Evolutionary conservation across 192 early-diverging fungal species (phyloP).

Genomic region (Allomyces macrogynus): DNA sequence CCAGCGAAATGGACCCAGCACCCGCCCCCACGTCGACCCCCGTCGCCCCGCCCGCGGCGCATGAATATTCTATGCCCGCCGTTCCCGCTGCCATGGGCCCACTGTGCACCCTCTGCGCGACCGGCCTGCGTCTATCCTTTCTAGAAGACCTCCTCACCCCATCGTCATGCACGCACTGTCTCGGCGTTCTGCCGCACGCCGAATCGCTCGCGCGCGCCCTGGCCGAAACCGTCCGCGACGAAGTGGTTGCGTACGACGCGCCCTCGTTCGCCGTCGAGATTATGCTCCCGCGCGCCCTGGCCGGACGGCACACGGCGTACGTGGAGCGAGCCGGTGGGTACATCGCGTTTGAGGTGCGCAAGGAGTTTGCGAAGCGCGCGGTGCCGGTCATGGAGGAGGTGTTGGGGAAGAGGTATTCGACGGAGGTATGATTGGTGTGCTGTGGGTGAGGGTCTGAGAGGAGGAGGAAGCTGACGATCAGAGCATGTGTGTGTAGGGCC

Average conservation of each 20-base stretch:
- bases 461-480: too few species aligned
- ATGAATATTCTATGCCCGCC: too few species aligned
- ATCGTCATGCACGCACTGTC: not conserved
- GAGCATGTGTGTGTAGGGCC: too few species aligned
- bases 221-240: not conserved
- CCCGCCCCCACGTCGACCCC: too few species aligned
- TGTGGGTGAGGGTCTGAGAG: not conserved
- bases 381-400: not conserved
- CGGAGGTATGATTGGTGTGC: not conserved
- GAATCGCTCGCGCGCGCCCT: not conserved
- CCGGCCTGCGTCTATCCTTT: too few species aligned
- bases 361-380: not conserved
- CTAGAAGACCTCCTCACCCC: too few species aligned
- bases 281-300: not conserved
- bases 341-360: not conserved
- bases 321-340: not conserved
- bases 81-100: too few species aligned
- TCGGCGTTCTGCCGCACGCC: not conserved
- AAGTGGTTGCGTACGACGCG: not conserved
- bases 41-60: too few species aligned
- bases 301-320: not conserved
- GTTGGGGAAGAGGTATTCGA: not conserved
- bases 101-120: too few species aligned
- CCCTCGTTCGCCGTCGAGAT: not conserved
- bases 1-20: too few species aligned